A percentile compares a stretch with the other conserved stretches of the same genome.
Evolutionary conservation across 352 stramenopile species (phyloP).

Genomic region (Aphanomyces cochlioides): DNA sequence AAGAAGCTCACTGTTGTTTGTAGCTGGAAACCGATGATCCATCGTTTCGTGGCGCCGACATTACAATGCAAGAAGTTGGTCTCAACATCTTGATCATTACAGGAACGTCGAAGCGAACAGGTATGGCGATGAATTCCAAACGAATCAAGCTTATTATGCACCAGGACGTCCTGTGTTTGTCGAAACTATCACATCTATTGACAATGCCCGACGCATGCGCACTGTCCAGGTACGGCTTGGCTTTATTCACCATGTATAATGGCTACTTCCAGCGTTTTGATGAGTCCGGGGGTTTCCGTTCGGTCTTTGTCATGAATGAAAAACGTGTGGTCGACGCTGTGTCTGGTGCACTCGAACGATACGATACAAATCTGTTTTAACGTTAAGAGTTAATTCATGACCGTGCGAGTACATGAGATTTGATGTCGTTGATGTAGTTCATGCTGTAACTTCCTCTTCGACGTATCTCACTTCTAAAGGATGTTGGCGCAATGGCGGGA

Average conservation of each 20-base stretch:
- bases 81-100: slow-evolving; percentile 78
- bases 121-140: slow-evolving; percentile 33
- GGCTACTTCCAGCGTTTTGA: slow-evolving; percentile 57
- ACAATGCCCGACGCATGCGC: slow-evolving; percentile 72
- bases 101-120: slow-evolving; percentile 82
- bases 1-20: background rate
- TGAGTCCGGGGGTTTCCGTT: slow-evolving; percentile 78
- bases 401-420: slow-evolving; percentile 73
- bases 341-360: slow-evolving; percentile 73
- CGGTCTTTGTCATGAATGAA: slow-evolving; percentile 87
- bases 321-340: slow-evolving; percentile 77
- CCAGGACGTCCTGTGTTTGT: slow-evolving; percentile 71
- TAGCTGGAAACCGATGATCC: slow-evolving; percentile 82
- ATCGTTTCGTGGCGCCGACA: slow-evolving; percentile 65
- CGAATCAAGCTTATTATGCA: background rate
- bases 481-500: slow-evolving; percentile 41
- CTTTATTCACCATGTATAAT: background rate
- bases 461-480: slow-evolving; percentile 75
- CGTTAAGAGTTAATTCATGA: slow-evolving; percentile 37
- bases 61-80: slow-evolving; percentile 83
- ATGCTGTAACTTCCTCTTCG: slow-evolving; percentile 83
- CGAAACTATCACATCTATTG: slow-evolving; percentile 78
- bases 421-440: slow-evolving; percentile 86
- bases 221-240: slow-evolving; percentile 54
- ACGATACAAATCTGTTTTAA: slow-evolving; percentile 18